Evolutionary conservation across 2,329 filamentous ascomycete species (phyloP), one percentile per base, ranked within the genome.

Genomic region (Epichloe amarillans): DNA sequence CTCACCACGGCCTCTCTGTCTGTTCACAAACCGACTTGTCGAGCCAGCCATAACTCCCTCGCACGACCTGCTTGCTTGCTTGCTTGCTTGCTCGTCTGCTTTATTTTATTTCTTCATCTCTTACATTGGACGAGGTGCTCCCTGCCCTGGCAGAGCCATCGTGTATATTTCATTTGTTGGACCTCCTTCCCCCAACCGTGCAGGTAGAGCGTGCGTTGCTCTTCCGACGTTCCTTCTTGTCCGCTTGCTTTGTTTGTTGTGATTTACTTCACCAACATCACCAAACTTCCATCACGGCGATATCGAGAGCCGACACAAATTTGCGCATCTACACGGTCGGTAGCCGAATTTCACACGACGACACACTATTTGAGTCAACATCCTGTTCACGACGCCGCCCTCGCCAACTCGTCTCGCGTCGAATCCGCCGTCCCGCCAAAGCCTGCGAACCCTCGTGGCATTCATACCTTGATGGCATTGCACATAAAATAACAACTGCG

Each of bases 91-190:
- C 23, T 45, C 19, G 23, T 17, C n/a, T 45, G 33, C 46, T 47
- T 43, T 50, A 45, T 50, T 50, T 50, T 50, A 45, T 50, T 46
- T 43, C 39, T 47, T 51, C 46, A 47, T 48, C 21, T 51, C 23
- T 43, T 47, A 51, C 45, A 17, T 19, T n/a, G n/a, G 14, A 17
- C 33, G 21, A 21, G 33, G 17, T 39, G 33, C 21, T 39, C 45
- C 45, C 44, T 33, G 15, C 39, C 15, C 19, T 19, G 26, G 15
- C 35, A 23, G n/a, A 35, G 23, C 10, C 8, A 12, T 47, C 30
- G 39, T 17, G 4, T 14, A 36, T n/a, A 26, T 46, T n/a, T 17
- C 19, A 2, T n/a, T 38, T 12, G 35, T 35, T 45, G 36, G 6
- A 26, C 23, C 35, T 17, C 15, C 19, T 38, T 15, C 21, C n/a